A percentile compares a stretch with the other conserved stretches of the same genome.
Evolutionary conservation across 139 green algal species (phyloP).

Genomic region (Chlorella sp.): DNA sequence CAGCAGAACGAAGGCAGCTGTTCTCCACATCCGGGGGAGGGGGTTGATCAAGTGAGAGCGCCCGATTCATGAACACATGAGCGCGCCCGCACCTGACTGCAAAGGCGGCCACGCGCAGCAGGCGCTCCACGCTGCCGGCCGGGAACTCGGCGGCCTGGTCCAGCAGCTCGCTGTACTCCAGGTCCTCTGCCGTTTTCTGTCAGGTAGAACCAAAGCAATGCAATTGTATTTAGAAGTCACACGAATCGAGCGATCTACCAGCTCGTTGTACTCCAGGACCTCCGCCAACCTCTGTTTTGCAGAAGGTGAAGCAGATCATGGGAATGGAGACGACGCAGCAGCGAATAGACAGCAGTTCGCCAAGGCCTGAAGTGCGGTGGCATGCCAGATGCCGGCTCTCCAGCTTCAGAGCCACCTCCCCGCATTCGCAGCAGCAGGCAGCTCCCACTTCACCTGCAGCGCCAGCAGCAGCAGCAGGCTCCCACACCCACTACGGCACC

Average conservation of each 20-base stretch:
- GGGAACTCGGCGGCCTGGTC: conserved; percentile 64
- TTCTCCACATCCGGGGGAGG: no score
- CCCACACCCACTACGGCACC: not conserved
- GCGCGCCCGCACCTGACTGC: conserved; percentile 63
- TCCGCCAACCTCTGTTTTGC: conserved; percentile 82
- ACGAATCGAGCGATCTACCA: conserved; percentile 78
- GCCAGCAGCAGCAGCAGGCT: conserved; percentile 40
- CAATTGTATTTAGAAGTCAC: not conserved
- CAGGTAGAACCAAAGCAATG: not conserved
- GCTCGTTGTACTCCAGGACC: conserved; percentile 86
- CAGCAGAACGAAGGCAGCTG: no score
- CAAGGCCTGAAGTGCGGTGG: no score
- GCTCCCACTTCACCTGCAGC: conserved; percentile 40
- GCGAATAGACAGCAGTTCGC: no score
- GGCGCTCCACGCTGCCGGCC: conserved; percentile 57
- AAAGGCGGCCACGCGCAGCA: conserved; percentile 84
- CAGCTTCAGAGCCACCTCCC: no score
- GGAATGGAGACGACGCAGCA: no score
- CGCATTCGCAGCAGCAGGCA: no score
- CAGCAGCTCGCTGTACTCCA: conserved; percentile 88
- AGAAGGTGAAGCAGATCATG: no score
- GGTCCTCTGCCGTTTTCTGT: conserved; percentile 84
- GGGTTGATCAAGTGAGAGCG: no score
- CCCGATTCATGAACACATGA: no score
- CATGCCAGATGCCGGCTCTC: no score